These are phyloP conservation scores for Lasiodiplodia gonubiensis DNA, from an alignment of 2,329 filamentous ascomycete species.

Conservation along the genomic window DNA sequence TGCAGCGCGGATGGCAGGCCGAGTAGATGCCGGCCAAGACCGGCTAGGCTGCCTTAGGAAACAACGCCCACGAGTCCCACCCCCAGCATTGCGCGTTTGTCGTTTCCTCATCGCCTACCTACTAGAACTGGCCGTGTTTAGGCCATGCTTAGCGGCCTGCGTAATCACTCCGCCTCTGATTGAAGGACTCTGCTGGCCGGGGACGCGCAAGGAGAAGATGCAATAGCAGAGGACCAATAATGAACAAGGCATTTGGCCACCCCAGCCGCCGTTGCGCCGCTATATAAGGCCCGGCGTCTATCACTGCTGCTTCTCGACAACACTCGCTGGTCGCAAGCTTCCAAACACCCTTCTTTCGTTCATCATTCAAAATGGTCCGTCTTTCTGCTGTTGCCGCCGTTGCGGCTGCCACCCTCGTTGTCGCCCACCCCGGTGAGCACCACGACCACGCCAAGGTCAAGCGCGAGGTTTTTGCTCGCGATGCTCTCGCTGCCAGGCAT, in stretches of 20 bases:
- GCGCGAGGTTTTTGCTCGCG: conserved; percentile 40
- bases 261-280: not conserved
- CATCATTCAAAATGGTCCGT: conserved; percentile 33
- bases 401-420: conserved; percentile 32
- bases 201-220: not conserved
- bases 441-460: conserved; percentile 40
- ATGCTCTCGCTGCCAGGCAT: conserved; percentile 34
- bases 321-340: conserved; percentile 12
- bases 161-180: conserved; percentile 25
- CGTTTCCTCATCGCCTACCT: conserved; percentile 4
- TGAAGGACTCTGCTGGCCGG: not conserved
- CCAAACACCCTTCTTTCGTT: not conserved
- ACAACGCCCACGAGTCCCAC: conserved; percentile 13
- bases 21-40: conserved; percentile 1
- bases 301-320: conserved; percentile 17
- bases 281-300: conserved; percentile 23
- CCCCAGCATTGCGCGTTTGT: conserved; percentile 15
- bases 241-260: conserved; percentile 6
- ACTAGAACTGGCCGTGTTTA: conserved; percentile 9
- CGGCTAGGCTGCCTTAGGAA: conserved; percentile 3
- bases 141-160: conserved; percentile 2
- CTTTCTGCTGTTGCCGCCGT: conserved; percentile 35
- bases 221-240: conserved; percentile 15
- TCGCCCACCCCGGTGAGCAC: conserved; percentile 44
- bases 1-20: not conserved